These are phyloP conservation scores for Trichomonascaceae sp. DNA, from an alignment of 1,139 yeast genomes.

Conservation along the genomic window DNA sequence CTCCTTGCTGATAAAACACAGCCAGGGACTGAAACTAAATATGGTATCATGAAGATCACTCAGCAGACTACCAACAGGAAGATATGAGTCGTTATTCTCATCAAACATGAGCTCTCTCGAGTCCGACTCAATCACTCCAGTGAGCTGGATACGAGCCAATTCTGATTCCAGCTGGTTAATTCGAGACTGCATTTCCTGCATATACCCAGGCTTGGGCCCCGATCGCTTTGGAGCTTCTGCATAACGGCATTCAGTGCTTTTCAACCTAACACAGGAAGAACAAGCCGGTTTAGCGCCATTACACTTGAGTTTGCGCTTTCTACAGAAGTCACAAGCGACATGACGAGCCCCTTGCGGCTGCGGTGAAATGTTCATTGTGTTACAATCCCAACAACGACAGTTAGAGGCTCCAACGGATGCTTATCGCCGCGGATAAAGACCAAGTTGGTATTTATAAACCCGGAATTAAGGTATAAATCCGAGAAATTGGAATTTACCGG, in stretches of 20 bases:
- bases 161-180: conserved; percentile 1
- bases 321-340: conserved; percentile 6
- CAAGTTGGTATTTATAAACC: too few relatives aligned
- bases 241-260: not conserved
- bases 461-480: not conserved
- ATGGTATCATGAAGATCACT: not conserved
- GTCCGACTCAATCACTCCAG: not conserved
- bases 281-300: conserved; percentile 6
- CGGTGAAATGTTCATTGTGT: not conserved
- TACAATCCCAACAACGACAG: too few relatives aligned
- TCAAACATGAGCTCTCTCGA: not conserved
- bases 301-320: conserved; percentile 10
- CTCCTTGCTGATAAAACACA: not conserved
- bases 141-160: not conserved
- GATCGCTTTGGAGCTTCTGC: not conserved
- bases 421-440: too few relatives aligned
- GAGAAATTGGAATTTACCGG: not conserved
- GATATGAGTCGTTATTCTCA: not conserved
- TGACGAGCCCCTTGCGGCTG: not conserved
- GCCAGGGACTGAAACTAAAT: not conserved
- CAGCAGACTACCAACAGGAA: not conserved
- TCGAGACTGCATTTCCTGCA: not conserved
- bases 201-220: conserved; percentile 1
- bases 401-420: too few relatives aligned
- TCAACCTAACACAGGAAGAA: not conserved